These are phyloP conservation scores for Mycena chlorophos DNA, from an alignment of 768 basidiomycete genomes.

Conservation along the genomic window DNA sequence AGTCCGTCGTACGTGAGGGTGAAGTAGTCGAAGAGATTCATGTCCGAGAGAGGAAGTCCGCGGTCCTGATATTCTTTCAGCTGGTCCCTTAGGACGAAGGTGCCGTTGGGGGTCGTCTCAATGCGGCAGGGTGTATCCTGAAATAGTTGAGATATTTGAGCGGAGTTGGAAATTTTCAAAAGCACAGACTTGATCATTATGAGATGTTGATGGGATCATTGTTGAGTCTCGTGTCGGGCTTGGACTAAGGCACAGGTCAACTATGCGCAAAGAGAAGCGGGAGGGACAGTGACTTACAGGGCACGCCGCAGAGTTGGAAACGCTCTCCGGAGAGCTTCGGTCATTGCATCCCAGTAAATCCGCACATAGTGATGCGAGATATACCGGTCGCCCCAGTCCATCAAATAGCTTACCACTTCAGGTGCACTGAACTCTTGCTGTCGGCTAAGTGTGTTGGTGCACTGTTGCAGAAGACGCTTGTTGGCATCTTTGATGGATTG, in stretches of 20 bases:
- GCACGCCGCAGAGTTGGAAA: constrained; percentile 12
- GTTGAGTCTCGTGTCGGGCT: too few relatives aligned
- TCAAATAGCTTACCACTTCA: constrained; percentile 39
- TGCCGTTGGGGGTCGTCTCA: neutral
- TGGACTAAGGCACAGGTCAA: too few relatives aligned
- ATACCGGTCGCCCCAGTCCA: constrained; percentile 43
- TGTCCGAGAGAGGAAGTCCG: constrained; percentile 13
- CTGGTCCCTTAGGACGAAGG: constrained; percentile 3
- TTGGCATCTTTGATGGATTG: too few relatives aligned
- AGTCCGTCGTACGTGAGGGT: constrained; percentile 9
- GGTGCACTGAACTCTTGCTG: constrained; percentile 40
- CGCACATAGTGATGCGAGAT: constrained; percentile 37
- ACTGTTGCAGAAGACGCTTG: constrained; percentile 32
- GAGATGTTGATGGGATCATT: too few relatives aligned
- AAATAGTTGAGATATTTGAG: too few relatives aligned
- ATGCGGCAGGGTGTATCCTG: too few relatives aligned
- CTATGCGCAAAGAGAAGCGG: too few relatives aligned
- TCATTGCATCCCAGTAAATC: constrained; percentile 34
- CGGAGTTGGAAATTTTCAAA: too few relatives aligned
- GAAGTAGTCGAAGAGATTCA: constrained; percentile 1
- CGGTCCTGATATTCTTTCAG: constrained; percentile 21
- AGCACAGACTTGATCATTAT: too few relatives aligned
- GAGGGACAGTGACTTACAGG: neutral
- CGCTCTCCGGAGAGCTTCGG: constrained; percentile 11
- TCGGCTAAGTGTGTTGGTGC: constrained; percentile 33